Base-by-base conservation (phyloP, 352 stramenopile genomes). In the Pythium oligandrum region DNA sequence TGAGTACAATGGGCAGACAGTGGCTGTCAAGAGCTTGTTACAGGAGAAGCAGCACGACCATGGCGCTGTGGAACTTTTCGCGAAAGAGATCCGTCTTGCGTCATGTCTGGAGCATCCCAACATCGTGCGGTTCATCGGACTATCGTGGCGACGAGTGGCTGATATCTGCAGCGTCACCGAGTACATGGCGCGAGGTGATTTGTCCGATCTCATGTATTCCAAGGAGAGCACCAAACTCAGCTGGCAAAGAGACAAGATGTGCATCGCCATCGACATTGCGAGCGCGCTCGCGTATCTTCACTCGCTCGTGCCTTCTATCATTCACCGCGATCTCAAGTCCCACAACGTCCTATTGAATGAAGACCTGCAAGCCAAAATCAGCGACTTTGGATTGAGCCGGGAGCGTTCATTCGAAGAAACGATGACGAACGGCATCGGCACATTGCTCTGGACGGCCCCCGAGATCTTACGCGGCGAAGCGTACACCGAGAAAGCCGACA, bases 241-340 rank as follows among this genome's bases (percentile, higher is more conserved):
- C 4, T 87, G 73, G 73, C 49, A 43, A 3, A 63, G 58, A 7
- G 73, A 84, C 37, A 90, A 90, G 55, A 59, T 87, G 10, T 61
- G 47, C 4, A 76, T 90, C n/a, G 74, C 76, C 26, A 59, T 68
- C 6, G 73, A 86, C 40, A 73, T 90, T 10, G 78, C 76, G 0
- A 69, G 76, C 33, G 78, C 76, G 5, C 59, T 90, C 35, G 66
- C 69, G n/a, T 90, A 90, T 58, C 57, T 90, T 4, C 78, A 90
- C 38, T 76, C 64, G 11, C 57, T 73, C 9, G 53, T 68, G 26
- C 78, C 76, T 8, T 57, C 68, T 26, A 77, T 89, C 54, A 78
- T 87, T 49, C 78, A 89, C 46, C 73, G 78, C 3, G 75, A 89
- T 53, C 63, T 85, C 55, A 90, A 87, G 53, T 86, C 76, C 7